phyloP scores from a whole-genome alignment of 257 asterid species.

The Jaltomata sinuosa region DNA sequence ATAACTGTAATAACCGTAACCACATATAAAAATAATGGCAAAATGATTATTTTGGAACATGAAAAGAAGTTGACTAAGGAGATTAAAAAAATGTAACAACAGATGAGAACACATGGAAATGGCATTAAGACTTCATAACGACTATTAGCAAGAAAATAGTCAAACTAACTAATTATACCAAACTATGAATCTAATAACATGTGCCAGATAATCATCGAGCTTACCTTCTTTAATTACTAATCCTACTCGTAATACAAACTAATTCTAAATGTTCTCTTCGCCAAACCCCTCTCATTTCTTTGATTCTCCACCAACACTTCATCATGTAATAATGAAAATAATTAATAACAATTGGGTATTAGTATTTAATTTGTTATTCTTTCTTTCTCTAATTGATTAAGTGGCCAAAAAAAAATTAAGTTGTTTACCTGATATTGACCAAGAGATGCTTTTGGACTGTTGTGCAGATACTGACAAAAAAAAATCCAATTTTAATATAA shows the following conservation, averaged over 20 bases:
- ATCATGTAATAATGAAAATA: conserved; percentile 30
- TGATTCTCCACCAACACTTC: not conserved
- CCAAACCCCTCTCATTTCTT: conserved; percentile 26
- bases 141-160: conserved; percentile 21
- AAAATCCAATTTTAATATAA: not conserved
- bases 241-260: conserved; percentile 1
- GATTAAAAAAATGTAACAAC: conserved; percentile 15
- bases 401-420: not conserved
- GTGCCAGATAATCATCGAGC: not conserved
- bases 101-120: conserved; percentile 76
- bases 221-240: not conserved
- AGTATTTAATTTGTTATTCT: not conserved
- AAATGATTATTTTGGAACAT: conserved; percentile 6
- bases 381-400: not conserved
- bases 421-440: conserved; percentile 30
- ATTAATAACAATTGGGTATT: not conserved
- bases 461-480: conserved; percentile 8
- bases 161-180: conserved; percentile 18
- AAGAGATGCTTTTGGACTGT: conserved; percentile 27
- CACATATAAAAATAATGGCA: not conserved
- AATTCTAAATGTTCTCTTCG: conserved; percentile 13
- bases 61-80: conserved; percentile 18
- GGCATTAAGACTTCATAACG: conserved; percentile 19
- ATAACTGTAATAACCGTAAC: not conserved
- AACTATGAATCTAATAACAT: conserved; percentile 30